phyloP scores from a whole-genome alignment of 2,329 filamentous ascomycete genomes.

The Pseudodiploospora longispora region DNA sequence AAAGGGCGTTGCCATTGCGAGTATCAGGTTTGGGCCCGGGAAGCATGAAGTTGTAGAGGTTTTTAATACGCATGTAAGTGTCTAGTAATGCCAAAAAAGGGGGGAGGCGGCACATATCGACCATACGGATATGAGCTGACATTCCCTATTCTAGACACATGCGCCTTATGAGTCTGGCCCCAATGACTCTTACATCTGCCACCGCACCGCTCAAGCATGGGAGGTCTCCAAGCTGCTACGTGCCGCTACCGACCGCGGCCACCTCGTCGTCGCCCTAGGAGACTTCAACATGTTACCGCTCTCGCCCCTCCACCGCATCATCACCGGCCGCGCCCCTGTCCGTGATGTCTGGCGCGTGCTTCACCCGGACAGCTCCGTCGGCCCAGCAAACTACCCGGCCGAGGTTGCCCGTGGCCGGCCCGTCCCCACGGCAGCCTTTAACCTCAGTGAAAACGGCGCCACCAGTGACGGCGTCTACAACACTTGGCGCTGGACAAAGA shows the following conservation, averaged over 20 bases:
- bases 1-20: slow-evolving; percentile 82
- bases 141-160: slow-evolving; percentile 45
- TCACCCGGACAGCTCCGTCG: slow-evolving; percentile 76
- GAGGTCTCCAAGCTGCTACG: slow-evolving; percentile 85
- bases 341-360: slow-evolving; percentile 77
- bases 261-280: slow-evolving; percentile 77
- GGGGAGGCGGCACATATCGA: background rate
- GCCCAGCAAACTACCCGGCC: slow-evolving; percentile 57
- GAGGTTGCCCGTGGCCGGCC: slow-evolving; percentile 59
- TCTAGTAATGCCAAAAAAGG: background rate
- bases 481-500: slow-evolving; percentile 84
- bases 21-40: slow-evolving; percentile 61
- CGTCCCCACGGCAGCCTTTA: slow-evolving; percentile 69
- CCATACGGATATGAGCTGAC: background rate
- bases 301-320: slow-evolving; percentile 74
- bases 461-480: slow-evolving; percentile 83
- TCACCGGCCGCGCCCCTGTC: slow-evolving; percentile 70
- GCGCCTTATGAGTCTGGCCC: slow-evolving; percentile 77
- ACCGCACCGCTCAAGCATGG: slow-evolving; percentile 90
- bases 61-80: slow-evolving; percentile 76
- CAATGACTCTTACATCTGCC: slow-evolving; percentile 79
- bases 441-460: slow-evolving; percentile 71
- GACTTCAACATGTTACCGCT: slow-evolving; percentile 97
- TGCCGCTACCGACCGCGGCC: slow-evolving; percentile 68
- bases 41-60: slow-evolving; percentile 69